Evolutionary conservation across 176 grass and related monocot species (phyloP), one percentile per base, ranked within the genome.

Genomic region (Panicum miliaceum): DNA sequence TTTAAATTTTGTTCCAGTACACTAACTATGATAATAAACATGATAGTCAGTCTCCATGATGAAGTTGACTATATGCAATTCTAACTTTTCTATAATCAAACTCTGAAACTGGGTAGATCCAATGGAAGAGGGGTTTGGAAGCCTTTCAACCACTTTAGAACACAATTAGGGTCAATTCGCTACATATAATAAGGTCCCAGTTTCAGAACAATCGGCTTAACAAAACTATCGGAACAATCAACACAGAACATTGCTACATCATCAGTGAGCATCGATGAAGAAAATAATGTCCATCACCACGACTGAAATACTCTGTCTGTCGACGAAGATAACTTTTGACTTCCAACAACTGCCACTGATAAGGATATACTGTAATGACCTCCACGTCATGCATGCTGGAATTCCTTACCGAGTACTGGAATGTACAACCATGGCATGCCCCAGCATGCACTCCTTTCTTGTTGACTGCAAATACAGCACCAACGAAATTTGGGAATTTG

Each of bases 401-500:
- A 76, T 95, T 90, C 77, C 84, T 91, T 12, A 95, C 73, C 5
- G 96, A 93, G 78, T 95, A 95, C 37, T 98, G 93, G 77, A 95
- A 98, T 34, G 91, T 95, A 91, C 96, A 98, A 59, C 93, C 93
- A 41, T 95, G 80, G 70, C 96, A 93, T 35, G 91, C 93, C 71
- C 89, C 89, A 22, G 91, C 87, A 66, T 98, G 91, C 12, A 83
- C 77, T 51, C 91, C 93, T 70, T 87, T 86, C 47, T 75, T 89
- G 76, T 88, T 89, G 36, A 98, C 26, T 13, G 93, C 93, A 70
- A 94, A 91, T 73, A 94, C 64, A 78, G 93, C 96, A 75, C 93
- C 96, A 50, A 93, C 59, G 48, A 98, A 98, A 64, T 82, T 56
- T 0, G 96, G 96, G 12, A 85, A 95, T 66, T 87, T 98, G 16